Conservation (phyloP, 2,329 filamentous ascomycete species). For the Phaeosphaeriaceae sp. region DNA sequence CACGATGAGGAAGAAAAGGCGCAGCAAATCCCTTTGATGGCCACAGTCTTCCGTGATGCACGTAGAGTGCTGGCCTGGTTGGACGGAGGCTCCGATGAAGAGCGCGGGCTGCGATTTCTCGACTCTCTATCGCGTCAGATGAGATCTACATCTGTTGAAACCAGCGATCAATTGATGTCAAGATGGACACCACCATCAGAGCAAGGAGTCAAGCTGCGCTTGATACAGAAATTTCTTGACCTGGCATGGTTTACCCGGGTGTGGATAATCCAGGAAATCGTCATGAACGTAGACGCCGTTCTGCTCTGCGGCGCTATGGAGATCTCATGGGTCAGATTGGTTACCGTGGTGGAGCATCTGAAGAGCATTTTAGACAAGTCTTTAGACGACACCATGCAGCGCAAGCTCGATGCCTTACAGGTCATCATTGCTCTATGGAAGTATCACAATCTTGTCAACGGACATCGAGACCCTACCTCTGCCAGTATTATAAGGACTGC, state of each 20-base stretch:
- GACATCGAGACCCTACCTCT: background rate
- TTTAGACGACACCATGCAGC: background rate
- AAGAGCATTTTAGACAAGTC: background rate
- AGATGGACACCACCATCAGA: background rate
- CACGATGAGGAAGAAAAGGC: conserved; percentile 12
- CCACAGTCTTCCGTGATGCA: conserved; percentile 14
- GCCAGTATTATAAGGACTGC: background rate
- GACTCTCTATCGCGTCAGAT: background rate
- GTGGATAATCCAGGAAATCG: conserved; percentile 18
- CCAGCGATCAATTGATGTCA: background rate
- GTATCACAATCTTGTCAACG: background rate
- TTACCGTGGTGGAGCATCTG: background rate
- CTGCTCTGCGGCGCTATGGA: conserved; percentile 4
- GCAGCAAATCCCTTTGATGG: conserved; percentile 23
- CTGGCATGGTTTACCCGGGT: conserved; percentile 10
- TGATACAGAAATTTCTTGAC: background rate
- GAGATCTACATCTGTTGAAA: too few relatives aligned
- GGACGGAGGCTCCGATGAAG: background rate
- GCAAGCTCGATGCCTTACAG: background rate
- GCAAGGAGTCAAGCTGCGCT: background rate
- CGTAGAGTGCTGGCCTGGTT: conserved; percentile 19
- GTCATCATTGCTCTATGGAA: background rate
- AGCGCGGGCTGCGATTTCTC: background rate
- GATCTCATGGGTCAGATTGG: background rate
- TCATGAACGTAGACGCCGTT: conserved; percentile 9